These are phyloP conservation scores for Arabis hirsuta DNA, from an alignment of 345 rosid genomes.

Conservation along the genomic window DNA sequence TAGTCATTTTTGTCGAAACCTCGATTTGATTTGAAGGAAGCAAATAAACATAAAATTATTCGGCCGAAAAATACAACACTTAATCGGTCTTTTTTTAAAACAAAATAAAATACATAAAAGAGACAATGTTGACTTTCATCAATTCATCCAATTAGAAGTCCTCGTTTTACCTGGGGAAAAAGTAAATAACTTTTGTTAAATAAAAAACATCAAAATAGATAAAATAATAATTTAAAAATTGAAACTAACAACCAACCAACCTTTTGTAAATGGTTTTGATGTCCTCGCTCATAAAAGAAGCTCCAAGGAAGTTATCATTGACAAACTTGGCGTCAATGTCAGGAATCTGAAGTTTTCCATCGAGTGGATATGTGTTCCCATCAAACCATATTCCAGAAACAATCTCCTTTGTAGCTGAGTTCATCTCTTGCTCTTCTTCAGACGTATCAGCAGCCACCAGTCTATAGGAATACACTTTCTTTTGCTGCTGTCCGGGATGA, in stretches of 20 bases:
- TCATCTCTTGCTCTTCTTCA: conserved; percentile 25
- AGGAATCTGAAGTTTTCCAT: conserved; percentile 5
- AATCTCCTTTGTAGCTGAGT: neutral
- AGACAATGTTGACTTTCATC: neutral
- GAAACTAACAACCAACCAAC: neutral
- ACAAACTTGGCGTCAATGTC: neutral
- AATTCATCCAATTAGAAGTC: too few relatives aligned
- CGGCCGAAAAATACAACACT: neutral
- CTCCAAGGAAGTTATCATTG: neutral
- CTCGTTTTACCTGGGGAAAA: too few relatives aligned
- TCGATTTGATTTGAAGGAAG: too few relatives aligned
- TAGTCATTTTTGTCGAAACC: too few relatives aligned
- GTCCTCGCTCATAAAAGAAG: neutral
- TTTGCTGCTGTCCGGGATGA: conserved; percentile 65
- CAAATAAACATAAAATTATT: too few relatives aligned
- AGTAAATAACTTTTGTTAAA: neutral
- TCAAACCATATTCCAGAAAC: conserved; percentile 12
- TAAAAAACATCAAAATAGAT: neutral
- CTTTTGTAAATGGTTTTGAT: conserved; percentile 18
- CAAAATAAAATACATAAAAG: neutral
- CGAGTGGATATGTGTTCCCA: neutral
- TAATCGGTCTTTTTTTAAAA: neutral
- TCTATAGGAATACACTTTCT: conserved; percentile 61
- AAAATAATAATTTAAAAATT: neutral
- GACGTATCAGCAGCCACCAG: conserved; percentile 63